Evolutionary conservation across 2,329 filamentous ascomycete species (phyloP).

Genomic region (Colletotrichum musae): DNA sequence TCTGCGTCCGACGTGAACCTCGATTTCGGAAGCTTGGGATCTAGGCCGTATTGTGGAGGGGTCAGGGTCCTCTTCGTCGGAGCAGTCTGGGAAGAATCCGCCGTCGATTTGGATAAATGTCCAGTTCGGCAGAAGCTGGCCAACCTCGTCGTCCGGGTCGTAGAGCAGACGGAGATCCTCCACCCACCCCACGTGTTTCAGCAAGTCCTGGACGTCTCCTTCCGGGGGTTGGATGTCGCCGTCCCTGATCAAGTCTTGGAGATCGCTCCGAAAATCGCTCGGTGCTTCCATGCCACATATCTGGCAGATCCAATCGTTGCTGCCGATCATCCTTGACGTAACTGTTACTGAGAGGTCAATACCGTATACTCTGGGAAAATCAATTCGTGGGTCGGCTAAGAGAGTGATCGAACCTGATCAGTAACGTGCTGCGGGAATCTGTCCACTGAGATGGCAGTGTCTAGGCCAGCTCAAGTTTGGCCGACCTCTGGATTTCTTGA

Average conservation of each 20-base stretch:
- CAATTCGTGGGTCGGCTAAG: too few species aligned
- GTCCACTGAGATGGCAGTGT: too few species aligned
- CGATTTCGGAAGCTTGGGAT: conserved; percentile 12
- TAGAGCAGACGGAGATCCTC: background rate
- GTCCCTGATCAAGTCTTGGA: background rate
- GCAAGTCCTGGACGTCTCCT: background rate
- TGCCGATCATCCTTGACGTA: too few species aligned
- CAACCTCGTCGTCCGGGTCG: conserved; percentile 12
- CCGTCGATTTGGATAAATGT: background rate
- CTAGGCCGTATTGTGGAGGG: background rate
- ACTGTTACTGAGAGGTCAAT: too few species aligned
- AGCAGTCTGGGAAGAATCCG: too few species aligned
- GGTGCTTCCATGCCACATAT: background rate
- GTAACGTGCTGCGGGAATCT: too few species aligned
- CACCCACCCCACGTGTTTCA: background rate
- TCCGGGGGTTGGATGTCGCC: background rate
- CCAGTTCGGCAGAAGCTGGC: conserved; percentile 5
- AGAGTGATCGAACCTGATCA: too few species aligned
- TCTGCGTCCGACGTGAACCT: background rate
- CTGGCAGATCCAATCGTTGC: background rate
- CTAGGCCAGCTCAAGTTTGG: too few species aligned
- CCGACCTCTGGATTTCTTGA: too few species aligned
- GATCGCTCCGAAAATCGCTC: background rate
- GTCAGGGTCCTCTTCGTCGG: background rate
- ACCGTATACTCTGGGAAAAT: too few species aligned